Conservation (phyloP, 345 rosid species). For the Camelina laxa region DNA sequence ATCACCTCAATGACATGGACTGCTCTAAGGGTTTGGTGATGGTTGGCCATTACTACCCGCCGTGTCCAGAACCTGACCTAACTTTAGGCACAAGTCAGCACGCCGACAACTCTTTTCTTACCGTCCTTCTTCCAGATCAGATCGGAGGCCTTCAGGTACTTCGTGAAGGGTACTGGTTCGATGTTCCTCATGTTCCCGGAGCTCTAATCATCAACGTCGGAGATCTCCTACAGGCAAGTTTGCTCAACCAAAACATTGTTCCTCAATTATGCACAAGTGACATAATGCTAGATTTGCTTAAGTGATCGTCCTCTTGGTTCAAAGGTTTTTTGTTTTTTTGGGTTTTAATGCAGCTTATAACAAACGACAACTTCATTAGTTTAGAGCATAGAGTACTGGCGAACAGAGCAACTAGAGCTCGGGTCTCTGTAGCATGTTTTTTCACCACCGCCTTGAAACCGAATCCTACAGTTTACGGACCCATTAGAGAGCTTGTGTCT, state of each 20-base stretch:
- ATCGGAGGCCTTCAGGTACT: not conserved
- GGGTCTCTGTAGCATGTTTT: not conserved
- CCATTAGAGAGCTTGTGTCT: not conserved
- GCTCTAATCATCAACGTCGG: constrained; percentile 61
- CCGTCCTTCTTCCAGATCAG: constrained; percentile 47
- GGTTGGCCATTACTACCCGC: constrained; percentile 59
- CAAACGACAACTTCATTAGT: not conserved
- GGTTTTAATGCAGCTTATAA: not conserved
- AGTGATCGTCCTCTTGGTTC: not conserved
- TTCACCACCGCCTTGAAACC: not conserved
- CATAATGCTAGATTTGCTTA: not conserved
- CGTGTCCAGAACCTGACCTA: constrained; percentile 60
- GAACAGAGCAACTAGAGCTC: not conserved
- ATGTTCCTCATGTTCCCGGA: constrained; percentile 39
- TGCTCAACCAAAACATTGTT: not conserved
- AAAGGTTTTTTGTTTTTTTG: not conserved
- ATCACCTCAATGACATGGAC: constrained; percentile 48
- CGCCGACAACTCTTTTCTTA: constrained; percentile 53
- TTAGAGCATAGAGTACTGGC: not conserved
- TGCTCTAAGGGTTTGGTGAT: constrained; percentile 48
- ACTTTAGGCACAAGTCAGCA: constrained; percentile 56
- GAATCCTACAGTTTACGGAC: not conserved
- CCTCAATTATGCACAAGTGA: not conserved
- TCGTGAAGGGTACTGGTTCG: not conserved
- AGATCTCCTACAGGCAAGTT: constrained; percentile 61